phyloP scores from a whole-genome alignment of 225 moss, liverwort and hornwort genomes.

The Pseudisothecium myosuroides region DNA sequence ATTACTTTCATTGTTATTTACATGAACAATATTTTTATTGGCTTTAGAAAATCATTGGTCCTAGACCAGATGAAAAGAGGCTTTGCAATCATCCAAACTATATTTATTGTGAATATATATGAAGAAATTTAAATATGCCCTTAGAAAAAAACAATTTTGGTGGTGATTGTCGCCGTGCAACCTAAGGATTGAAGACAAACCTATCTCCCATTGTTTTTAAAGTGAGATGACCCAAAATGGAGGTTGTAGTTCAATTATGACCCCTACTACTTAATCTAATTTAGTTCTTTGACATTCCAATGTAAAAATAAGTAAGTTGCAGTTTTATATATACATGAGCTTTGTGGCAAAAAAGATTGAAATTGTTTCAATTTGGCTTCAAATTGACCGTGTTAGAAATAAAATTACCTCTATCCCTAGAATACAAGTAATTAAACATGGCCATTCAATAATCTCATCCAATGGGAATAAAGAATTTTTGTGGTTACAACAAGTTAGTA shows the following conservation, averaged over 20 bases:
- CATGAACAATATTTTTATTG: background rate
- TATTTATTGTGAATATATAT: background rate
- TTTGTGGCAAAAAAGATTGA: too few relatives aligned
- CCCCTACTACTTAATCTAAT: fast-evolving
- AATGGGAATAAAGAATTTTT: too few relatives aligned
- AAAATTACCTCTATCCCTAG: too few relatives aligned
- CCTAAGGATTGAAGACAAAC: too few relatives aligned
- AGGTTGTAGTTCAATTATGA: fast-evolving
- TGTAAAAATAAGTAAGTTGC: too few relatives aligned
- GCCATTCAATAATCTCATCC: too few relatives aligned
- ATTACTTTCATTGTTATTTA: background rate
- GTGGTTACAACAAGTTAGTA: background rate
- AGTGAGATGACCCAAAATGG: fast-evolving
- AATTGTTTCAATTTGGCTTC: too few relatives aligned
- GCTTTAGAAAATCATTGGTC: fast-evolving
- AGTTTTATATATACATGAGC: too few relatives aligned
- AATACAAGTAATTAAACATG: too few relatives aligned
- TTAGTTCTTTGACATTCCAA: background rate
- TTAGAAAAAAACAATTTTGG: fast-evolving
- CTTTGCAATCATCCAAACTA: background rate
- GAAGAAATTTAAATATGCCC: background rate
- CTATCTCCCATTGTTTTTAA: background rate
- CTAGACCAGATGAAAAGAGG: background rate
- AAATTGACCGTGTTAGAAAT: too few relatives aligned
- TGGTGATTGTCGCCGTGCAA: background rate